Evolutionary conservation across 169 alveolate genomes (phyloP).

Genomic region (Neospora caninum): DNA sequence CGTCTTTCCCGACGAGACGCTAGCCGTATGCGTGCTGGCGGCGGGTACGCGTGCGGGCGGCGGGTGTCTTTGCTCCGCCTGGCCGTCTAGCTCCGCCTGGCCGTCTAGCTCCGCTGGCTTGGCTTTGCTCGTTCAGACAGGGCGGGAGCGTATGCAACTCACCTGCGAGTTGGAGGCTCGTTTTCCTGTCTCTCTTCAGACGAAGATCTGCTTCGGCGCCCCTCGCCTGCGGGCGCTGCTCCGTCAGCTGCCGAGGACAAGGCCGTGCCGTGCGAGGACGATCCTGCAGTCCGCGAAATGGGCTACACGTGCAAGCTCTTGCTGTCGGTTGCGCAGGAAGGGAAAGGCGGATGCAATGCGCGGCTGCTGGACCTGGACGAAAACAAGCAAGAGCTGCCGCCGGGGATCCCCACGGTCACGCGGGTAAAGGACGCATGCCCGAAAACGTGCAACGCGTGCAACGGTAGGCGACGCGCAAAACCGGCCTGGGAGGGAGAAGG

Average conservation of each 20-base stretch:
- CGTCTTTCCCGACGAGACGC: too few relatives aligned
- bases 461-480: too few relatives aligned
- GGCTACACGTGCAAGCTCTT: slow-evolving; percentile 77
- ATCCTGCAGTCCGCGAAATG: slow-evolving; percentile 73
- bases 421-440: slow-evolving; percentile 80
- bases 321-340: slow-evolving; percentile 67
- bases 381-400: slow-evolving; percentile 62
- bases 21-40: too few relatives aligned
- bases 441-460: slow-evolving; percentile 74
- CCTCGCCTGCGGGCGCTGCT: not conserved
- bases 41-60: too few relatives aligned
- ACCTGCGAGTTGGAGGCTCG: too few relatives aligned
- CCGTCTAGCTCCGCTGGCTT: too few relatives aligned
- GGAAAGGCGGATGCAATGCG: slow-evolving; percentile 72
- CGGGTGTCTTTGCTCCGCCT: too few relatives aligned
- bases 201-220: not conserved
- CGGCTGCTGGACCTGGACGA: slow-evolving; percentile 64
- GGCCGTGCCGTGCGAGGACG: slow-evolving; percentile 72
- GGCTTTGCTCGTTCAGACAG: too few relatives aligned
- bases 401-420: slow-evolving; percentile 73
- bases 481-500: too few relatives aligned
- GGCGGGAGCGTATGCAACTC: too few relatives aligned
- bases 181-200: too few relatives aligned
- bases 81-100: too few relatives aligned
- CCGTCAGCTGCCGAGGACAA: not conserved